Percentiles rank a stretch among this genome's conserved stretches.
Conservation (phyloP, 2,329 filamentous ascomycete species). For the Alternaria tenuissima region DNA sequence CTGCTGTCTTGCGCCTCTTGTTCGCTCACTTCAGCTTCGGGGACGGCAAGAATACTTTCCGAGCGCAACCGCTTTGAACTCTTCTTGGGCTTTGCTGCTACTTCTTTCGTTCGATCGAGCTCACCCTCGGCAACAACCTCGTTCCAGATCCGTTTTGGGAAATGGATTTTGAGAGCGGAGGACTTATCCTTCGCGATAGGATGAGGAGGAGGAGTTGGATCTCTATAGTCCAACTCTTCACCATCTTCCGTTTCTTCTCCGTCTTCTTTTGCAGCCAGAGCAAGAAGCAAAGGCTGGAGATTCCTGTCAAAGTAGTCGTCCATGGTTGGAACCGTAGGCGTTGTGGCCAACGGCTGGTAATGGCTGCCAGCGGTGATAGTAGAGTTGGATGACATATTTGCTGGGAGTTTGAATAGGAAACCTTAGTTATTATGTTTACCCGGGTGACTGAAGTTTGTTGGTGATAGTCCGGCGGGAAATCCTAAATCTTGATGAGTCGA, state of each 20-base stretch:
- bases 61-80: neutral
- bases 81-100: neutral
- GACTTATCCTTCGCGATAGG: no score
- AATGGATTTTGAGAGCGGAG: neutral
- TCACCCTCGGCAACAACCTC: neutral
- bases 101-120: neutral
- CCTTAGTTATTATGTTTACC: neutral
- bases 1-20: neutral
- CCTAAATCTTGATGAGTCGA: accelerated
- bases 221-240: neutral
- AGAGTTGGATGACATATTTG: neutral
- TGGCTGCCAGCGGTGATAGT: neutral
- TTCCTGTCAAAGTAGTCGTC: neutral
- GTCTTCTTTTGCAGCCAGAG: neutral
- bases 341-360: neutral
- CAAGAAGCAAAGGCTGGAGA: no score
- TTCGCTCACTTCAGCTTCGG: neutral
- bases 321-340: neutral
- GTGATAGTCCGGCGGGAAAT: neutral
- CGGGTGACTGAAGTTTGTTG: neutral
- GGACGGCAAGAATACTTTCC: neutral
- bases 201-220: no score
- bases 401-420: neutral
- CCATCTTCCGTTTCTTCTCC: neutral
- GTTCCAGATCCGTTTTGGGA: neutral